Evolutionary conservation across 2,329 filamentous ascomycete species (phyloP), one percentile per base, ranked within the genome.

Genomic region (Didymellaceae sp.): DNA sequence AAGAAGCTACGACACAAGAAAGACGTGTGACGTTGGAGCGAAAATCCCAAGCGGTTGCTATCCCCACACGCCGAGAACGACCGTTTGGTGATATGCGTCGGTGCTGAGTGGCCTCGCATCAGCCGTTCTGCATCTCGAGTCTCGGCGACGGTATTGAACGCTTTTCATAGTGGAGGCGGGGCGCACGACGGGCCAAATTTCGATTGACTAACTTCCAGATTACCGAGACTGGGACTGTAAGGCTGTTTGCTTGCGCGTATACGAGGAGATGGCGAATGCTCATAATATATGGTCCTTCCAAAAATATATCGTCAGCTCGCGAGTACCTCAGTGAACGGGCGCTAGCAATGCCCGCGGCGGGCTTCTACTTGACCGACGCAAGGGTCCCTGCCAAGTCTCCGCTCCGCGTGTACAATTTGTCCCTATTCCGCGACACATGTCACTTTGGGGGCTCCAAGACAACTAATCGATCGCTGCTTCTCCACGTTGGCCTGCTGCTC

Each of bases 391-490:
- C 48, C 45, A 48, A 48, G 45, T 30, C 45, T 30, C 33, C 21
- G 39, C 45, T 21, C 18, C n/a, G 32, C 39, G 25, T 22, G 38
- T 35, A 45, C 25, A 45, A 42, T 52, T 52, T 52, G 41, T 41
- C 41, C 47, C 42, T 42, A 41, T 45, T 24, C 34, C 21, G 41
- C 30, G 46, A 49, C 46, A 52, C 48, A 46, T 52, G 42, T 45
- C 47, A 51, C 30, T 26, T 51, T 9, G 35, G 24, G 40, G 28
- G 31, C 14, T 16, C 21, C 24, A 11, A 42, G 48, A 46, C 48
- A 42, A 32, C 17, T 38, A 25, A 46, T 21, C 31, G 31, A 46
- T 21, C 31, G 38, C 24, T 44, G 46, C 39, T 49, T 11, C 34
- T 34, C 31, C 37, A 25, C 37, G 22, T 20, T 21, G 24, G 14